Evolutionary conservation across 2,329 filamentous ascomycete species (phyloP), one percentile per base, ranked within the genome.

Genomic region (Metarhizium rileyi): DNA sequence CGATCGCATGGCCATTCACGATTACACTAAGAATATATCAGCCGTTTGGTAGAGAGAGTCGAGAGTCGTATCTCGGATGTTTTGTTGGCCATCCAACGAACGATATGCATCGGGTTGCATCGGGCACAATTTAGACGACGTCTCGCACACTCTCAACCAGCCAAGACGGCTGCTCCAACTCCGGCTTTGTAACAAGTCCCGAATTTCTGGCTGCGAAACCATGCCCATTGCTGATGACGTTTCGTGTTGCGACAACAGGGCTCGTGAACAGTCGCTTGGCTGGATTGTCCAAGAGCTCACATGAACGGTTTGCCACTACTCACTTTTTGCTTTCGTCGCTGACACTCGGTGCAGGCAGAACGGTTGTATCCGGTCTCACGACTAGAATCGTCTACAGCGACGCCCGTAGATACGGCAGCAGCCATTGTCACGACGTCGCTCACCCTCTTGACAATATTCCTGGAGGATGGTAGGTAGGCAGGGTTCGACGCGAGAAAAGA

Each of bases 331-430:
- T 68, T 68, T 47, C 66, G 59, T 36, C 66, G 64, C 54, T 68
- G 64, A 46, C 66, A 74, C 57, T 73, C 70, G 30, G 66, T 69
- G 59, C 71, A 74, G 47, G 71, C 69, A 16, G 62, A 59, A 47
- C 63, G 62, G 51, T 61, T 56, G 48, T 59, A 56, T 12, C 52
- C 53, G 23, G 50, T 36, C 46, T 52, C 49, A 5, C 44, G 47
- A 14, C 46, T 46, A 5, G 22, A 18, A 36, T 52, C 50, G 20
- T 41, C 50, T 5, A 9, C 20, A 27, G 50, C 10, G 46, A 25
- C 25, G 7, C 28, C 25, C 4, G 41, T 27, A 16, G 49, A 22
- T 6, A 25, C 4, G 4, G 23, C 30, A 2, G 44, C 28, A 5
- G 38, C 25, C 38, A 46, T 51, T 45, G 6, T 40, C 44, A 10